These are phyloP conservation scores for Steccherinum ochraceum DNA, from an alignment of 768 basidiomycete genomes.

Conservation along the genomic window DNA sequence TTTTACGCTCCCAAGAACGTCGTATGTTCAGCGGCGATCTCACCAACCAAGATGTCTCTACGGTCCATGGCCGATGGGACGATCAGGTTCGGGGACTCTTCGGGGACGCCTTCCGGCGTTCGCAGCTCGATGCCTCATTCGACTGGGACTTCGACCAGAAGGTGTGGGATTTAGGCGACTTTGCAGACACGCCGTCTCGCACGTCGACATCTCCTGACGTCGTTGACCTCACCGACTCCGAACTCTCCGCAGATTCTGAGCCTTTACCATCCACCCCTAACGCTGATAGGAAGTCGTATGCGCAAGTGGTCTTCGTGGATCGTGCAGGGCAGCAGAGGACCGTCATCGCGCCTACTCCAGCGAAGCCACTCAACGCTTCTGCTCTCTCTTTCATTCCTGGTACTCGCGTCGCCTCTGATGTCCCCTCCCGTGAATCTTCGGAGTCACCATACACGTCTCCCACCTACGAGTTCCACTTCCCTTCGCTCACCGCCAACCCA, in stretches of 20 bases:
- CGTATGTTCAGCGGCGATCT: conserved; percentile 14
- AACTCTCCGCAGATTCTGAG: conserved; percentile 33
- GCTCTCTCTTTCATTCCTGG: conserved; percentile 22
- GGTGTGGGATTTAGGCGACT: conserved; percentile 16
- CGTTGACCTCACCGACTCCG: conserved; percentile 38
- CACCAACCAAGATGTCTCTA: conserved; percentile 28
- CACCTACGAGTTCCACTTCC: conserved; percentile 39
- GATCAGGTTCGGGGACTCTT: conserved; percentile 35
- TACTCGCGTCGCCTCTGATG: conserved; percentile 10
- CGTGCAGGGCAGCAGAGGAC: neutral
- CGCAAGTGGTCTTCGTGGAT: conserved; percentile 29
- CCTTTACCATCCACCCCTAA: conserved; percentile 48
- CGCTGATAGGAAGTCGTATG: conserved; percentile 27
- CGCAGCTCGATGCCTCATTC: conserved; percentile 11
- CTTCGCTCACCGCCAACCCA: conserved; percentile 29
- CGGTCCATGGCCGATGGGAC: conserved; percentile 36
- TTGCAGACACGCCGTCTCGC: conserved; percentile 10
- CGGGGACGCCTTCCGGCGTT: conserved; percentile 19
- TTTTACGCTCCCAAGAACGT: neutral
- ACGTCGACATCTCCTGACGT: conserved; percentile 11
- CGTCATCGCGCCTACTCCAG: conserved; percentile 14
- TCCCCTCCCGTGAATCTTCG: conserved; percentile 8
- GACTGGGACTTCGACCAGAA: conserved; percentile 4
- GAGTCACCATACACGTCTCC: conserved; percentile 13
- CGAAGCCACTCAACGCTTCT: conserved; percentile 21